A percentile compares a stretch with the other conserved stretches of the same genome.
Evolutionary conservation across 495 filamentous ascomycete genomes (phyloP).

Genomic region (Penicillium crystallinum): DNA sequence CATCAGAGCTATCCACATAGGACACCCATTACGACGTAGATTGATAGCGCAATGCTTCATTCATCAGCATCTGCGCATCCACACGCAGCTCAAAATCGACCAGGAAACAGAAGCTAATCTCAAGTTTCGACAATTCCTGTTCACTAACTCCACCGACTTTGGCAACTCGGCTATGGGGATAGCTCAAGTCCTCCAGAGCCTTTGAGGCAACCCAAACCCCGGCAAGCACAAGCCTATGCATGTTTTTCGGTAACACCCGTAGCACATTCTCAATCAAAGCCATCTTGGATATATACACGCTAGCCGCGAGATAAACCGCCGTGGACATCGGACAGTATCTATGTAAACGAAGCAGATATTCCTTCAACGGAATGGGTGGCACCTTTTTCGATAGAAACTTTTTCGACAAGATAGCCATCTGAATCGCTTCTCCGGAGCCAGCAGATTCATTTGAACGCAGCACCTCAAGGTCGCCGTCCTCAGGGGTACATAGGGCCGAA

Average conservation of each 20-base stretch:
- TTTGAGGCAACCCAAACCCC: constrained; percentile 86
- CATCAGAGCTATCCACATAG: background rate
- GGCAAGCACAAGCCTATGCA: constrained; percentile 81
- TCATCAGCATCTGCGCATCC: constrained; percentile 54
- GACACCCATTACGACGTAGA: background rate
- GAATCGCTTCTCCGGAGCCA: constrained; percentile 15
- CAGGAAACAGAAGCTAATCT: constrained; percentile 88
- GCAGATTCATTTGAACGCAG: constrained; percentile 4
- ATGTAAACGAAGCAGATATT: constrained; percentile 84
- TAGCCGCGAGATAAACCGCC: constrained; percentile 88
- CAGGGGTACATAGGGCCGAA: constrained; percentile 49
- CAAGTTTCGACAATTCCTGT: constrained; percentile 70
- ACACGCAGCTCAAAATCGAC: constrained; percentile 77
- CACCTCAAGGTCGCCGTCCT: constrained; percentile 16
- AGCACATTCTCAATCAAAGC: constrained; percentile 68
- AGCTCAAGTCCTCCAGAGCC: constrained; percentile 83
- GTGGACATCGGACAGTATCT: constrained; percentile 93
- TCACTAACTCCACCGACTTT: constrained; percentile 86
- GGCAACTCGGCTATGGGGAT: constrained; percentile 75
- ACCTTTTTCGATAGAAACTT: constrained; percentile 88
- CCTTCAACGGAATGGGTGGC: constrained; percentile 72
- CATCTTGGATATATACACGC: constrained; percentile 80
- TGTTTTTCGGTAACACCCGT: constrained; percentile 71
- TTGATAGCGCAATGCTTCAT: constrained; percentile 24
- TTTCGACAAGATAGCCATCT: constrained; percentile 57